These are phyloP conservation scores for Russula griseocarnosa DNA, from an alignment of 768 basidiomycete species.

Conservation along the genomic window DNA sequence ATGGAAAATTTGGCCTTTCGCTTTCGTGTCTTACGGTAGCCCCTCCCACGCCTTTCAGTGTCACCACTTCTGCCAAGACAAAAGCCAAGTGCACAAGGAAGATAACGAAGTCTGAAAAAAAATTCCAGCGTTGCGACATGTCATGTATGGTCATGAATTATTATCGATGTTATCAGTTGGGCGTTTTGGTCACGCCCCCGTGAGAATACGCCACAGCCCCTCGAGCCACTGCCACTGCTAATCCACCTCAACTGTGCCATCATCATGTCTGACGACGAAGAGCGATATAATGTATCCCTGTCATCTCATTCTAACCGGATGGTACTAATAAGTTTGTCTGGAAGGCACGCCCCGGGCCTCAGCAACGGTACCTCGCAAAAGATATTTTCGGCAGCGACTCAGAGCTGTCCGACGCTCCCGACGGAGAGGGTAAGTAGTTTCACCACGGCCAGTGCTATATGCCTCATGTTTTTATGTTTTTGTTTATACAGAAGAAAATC, in stretches of 20 bases:
- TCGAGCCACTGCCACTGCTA: neutral
- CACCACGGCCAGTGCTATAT: neutral
- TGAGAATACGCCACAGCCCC: neutral
- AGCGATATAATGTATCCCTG: constrained; percentile 7
- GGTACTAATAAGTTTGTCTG: neutral
- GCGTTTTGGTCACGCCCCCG: neutral
- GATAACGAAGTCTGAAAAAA: too few species aligned
- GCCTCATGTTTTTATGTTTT: neutral
- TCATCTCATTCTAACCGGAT: neutral
- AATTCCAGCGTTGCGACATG: too few species aligned
- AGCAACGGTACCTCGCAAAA: constrained; percentile 24
- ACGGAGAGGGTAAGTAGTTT: constrained; percentile 17
- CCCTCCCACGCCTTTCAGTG: too few species aligned
- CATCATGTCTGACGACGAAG: constrained; percentile 25
- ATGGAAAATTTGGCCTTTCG: too few species aligned
- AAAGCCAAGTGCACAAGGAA: too few species aligned
- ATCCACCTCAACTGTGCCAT: neutral
- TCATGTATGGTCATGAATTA: too few species aligned
- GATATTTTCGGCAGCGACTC: constrained; percentile 26
- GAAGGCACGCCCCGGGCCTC: constrained; percentile 12
- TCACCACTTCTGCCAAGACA: too few species aligned
- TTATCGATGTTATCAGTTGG: too few species aligned
- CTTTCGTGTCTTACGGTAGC: too few species aligned
- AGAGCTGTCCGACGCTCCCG: constrained; percentile 23
- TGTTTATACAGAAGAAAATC: constrained; percentile 37